These are phyloP conservation scores for Suillus lakei DNA, from an alignment of 768 basidiomycete genomes.

Conservation along the genomic window DNA sequence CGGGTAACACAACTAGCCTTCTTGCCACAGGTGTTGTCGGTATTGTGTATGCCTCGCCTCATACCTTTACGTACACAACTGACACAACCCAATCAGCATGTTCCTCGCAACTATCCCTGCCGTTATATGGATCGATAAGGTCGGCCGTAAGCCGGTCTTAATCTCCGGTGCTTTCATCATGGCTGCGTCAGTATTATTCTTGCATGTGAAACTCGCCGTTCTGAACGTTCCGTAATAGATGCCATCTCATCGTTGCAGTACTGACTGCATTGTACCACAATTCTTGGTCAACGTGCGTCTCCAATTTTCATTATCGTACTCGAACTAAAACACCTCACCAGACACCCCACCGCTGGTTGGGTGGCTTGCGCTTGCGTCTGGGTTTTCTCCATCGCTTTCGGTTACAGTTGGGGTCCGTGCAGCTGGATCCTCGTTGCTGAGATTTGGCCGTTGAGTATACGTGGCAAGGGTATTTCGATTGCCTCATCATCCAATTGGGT, in stretches of 20 bases:
- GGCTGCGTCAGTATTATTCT: constrained; percentile 50
- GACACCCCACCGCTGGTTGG: constrained; percentile 63
- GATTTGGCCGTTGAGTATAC: constrained; percentile 73
- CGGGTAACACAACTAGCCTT: constrained; percentile 61
- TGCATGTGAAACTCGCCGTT: constrained; percentile 15
- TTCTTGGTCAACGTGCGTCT: constrained; percentile 53
- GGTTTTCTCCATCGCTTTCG: constrained; percentile 75
- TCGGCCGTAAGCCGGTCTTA: constrained; percentile 75
- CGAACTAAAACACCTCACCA: constrained; percentile 19
- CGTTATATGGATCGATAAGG: constrained; percentile 79
- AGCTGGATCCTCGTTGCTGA: constrained; percentile 81
- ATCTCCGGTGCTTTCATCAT: constrained; percentile 77
- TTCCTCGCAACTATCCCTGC: constrained; percentile 81
- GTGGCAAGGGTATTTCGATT: constrained; percentile 78
- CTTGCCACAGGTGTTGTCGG: constrained; percentile 78
- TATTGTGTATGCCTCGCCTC: constrained; percentile 57
- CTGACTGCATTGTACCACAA: constrained; percentile 63
- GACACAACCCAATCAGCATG: constrained; percentile 49
- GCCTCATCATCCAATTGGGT: constrained; percentile 80
- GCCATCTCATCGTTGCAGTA: constrained; percentile 73
- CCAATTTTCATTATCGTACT: background rate
- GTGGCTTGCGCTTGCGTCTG: constrained; percentile 72
- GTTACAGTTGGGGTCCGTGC: constrained; percentile 82
- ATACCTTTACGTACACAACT: background rate
- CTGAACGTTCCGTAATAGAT: constrained; percentile 40